phyloP scores from a whole-genome alignment of 805 yeast genomes.

The Schwanniomyces occidentalis region DNA sequence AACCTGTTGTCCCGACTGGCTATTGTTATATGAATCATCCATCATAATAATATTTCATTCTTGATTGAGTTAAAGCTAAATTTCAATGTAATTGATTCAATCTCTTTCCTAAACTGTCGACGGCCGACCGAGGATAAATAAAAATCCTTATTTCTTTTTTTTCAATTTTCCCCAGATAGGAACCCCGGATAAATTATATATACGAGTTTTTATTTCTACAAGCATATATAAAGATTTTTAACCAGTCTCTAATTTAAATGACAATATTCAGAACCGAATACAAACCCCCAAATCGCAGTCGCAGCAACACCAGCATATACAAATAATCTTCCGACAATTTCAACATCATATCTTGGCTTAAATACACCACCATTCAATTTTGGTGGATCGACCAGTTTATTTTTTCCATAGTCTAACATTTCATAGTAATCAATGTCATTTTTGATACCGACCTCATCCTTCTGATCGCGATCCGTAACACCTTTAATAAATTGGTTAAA shows the following conservation, averaged over 20 bases:
- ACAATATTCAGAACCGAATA: slow-evolving; percentile 19
- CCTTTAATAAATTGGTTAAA: slow-evolving; percentile 25
- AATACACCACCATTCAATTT: slow-evolving; percentile 49
- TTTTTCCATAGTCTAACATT: slow-evolving; percentile 32
- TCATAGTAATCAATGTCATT: slow-evolving; percentile 44
- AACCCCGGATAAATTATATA: slow-evolving; percentile 1
- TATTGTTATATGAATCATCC: too few species aligned
- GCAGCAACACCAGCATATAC: slow-evolving; percentile 81
- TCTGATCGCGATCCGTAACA: slow-evolving; percentile 23
- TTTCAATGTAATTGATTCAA: too few species aligned
- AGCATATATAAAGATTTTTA: too few species aligned
- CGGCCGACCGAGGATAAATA: too few species aligned
- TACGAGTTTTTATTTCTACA: too few species aligned
- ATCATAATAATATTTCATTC: too few species aligned
- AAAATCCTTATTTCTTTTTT: too few species aligned
- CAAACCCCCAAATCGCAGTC: slow-evolving; percentile 49
- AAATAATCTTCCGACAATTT: slow-evolving; percentile 70
- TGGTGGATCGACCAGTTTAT: slow-evolving; percentile 5
- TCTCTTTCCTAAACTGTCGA: too few species aligned
- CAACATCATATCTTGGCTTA: slow-evolving; percentile 67
- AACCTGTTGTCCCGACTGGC: too few species aligned
- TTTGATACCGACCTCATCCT: slow-evolving; percentile 36
- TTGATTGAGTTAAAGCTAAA: too few species aligned
- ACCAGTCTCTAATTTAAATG: slow-evolving; percentile 1
- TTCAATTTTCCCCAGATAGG: slow-evolving; percentile 15